Conservation (phyloP, 1,284 basidiomycete species). For the Boletellus deceptivus region DNA sequence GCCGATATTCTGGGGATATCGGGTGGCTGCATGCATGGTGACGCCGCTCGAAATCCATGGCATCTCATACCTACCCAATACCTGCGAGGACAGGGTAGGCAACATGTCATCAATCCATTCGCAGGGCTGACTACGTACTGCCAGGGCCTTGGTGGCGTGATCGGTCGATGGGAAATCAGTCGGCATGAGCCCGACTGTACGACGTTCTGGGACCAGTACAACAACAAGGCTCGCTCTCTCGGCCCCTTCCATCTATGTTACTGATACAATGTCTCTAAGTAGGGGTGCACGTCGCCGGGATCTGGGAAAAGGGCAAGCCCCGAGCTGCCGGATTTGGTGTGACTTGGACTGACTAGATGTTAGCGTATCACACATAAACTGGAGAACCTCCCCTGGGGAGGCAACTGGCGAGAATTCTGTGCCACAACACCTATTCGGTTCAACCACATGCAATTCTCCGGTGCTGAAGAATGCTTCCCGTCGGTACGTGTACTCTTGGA, state of each 20-base stretch:
- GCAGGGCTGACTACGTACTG: too few relatives aligned
- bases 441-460: slow-evolving; percentile 12
- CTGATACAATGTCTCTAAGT: background rate
- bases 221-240: too few relatives aligned
- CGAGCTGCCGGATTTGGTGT: background rate
- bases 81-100: too few relatives aligned
- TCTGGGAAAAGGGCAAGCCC: background rate
- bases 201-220: too few relatives aligned
- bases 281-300: background rate
- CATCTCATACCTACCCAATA: too few relatives aligned
- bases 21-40: too few relatives aligned
- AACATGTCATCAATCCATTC: too few relatives aligned
- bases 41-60: too few relatives aligned
- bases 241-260: too few relatives aligned
- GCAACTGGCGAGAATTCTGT: slow-evolving; percentile 27
- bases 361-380: slow-evolving; percentile 24
- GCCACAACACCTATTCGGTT: slow-evolving; percentile 26
- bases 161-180: too few relatives aligned
- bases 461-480: slow-evolving; percentile 22
- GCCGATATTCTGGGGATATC: too few relatives aligned
- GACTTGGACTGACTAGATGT: background rate
- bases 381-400: slow-evolving; percentile 20
- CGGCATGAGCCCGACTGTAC: too few relatives aligned
- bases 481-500: slow-evolving; percentile 8
- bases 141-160: background rate